phyloP scores from a whole-genome alignment of 768 basidiomycete species.

The Lentinula raphanica region DNA sequence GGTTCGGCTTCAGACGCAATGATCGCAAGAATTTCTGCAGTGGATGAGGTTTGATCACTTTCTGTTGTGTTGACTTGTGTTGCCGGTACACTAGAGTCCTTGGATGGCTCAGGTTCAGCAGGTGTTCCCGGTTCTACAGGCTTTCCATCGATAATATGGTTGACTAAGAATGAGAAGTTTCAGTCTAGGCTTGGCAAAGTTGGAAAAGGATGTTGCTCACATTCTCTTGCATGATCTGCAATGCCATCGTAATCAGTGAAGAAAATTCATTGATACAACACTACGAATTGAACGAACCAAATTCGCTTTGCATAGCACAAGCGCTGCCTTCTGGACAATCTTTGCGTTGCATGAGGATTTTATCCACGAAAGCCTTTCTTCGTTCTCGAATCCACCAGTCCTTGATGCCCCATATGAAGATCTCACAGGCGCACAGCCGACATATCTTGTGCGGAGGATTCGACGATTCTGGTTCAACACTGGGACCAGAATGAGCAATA shows the following conservation, averaged over 20 bases:
- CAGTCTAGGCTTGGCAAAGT: constrained; percentile 5
- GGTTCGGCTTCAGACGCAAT: not conserved
- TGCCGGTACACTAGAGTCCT: not conserved
- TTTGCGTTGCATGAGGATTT: constrained; percentile 47
- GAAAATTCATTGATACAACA: not conserved
- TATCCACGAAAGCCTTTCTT: constrained; percentile 59
- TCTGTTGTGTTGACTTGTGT: not conserved
- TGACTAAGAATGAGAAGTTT: constrained; percentile 22
- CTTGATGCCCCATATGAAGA: constrained; percentile 68
- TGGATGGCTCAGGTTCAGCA: not conserved
- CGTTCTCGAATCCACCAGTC: constrained; percentile 85
- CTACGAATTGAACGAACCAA: constrained; percentile 45
- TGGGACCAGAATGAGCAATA: constrained; percentile 46
- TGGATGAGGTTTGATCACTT: not conserved
- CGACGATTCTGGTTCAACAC: constrained; percentile 30
- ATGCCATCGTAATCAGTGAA: constrained; percentile 2
- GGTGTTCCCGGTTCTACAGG: not conserved
- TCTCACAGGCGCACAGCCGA: constrained; percentile 68
- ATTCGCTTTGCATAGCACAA: constrained; percentile 62
- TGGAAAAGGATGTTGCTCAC: constrained; percentile 35
- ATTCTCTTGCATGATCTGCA: constrained; percentile 70
- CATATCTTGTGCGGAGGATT: constrained; percentile 62
- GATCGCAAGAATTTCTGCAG: not conserved
- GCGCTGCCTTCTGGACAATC: constrained; percentile 62
- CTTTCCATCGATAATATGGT: constrained; percentile 30